These are phyloP conservation scores for Colletotrichum tofieldiae DNA, from an alignment of 2,329 filamentous ascomycete genomes.

Conservation along the genomic window DNA sequence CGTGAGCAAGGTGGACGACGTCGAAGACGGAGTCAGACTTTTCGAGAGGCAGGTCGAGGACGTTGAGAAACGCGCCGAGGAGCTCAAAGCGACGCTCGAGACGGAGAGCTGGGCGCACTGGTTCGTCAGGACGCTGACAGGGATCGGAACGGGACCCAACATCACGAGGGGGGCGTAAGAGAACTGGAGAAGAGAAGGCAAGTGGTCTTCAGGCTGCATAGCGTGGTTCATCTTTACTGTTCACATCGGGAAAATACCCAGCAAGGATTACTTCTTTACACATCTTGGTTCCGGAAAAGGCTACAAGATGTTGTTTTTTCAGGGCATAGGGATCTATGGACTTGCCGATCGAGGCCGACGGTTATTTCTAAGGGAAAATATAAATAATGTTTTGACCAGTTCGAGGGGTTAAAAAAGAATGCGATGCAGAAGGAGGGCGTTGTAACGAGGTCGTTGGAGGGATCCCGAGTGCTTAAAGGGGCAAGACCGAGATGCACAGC, in stretches of 20 bases:
- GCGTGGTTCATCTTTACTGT: slow-evolving; percentile 27
- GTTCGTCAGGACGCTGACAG: slow-evolving; percentile 74
- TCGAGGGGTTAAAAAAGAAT: too few species aligned
- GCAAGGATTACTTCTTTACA: slow-evolving; percentile 3
- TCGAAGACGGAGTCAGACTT: slow-evolving; percentile 85
- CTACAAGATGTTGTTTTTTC: not conserved
- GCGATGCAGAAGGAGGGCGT: too few species aligned
- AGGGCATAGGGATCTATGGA: not conserved
- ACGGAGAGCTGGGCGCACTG: slow-evolving; percentile 77
- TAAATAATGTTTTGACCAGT: not conserved
- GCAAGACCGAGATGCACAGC: too few species aligned
- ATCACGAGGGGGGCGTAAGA: slow-evolving; percentile 56
- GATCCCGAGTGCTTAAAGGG: too few species aligned
- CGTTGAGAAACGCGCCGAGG: slow-evolving; percentile 75
- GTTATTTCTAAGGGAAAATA: not conserved
- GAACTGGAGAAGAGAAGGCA: not conserved
- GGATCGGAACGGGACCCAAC: slow-evolving; percentile 73
- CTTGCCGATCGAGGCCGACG: not conserved
- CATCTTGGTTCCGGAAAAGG: slow-evolving; percentile 16
- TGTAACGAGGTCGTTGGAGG: too few species aligned
- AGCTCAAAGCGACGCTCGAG: slow-evolving; percentile 75
- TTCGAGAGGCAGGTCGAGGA: slow-evolving; percentile 86
- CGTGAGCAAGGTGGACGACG: slow-evolving; percentile 86
- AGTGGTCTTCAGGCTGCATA: slow-evolving; percentile 37
- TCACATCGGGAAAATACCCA: slow-evolving; percentile 36